phyloP scores from a whole-genome alignment of 2,329 filamentous ascomycete genomes.

The Dactylellina cionopaga region DNA sequence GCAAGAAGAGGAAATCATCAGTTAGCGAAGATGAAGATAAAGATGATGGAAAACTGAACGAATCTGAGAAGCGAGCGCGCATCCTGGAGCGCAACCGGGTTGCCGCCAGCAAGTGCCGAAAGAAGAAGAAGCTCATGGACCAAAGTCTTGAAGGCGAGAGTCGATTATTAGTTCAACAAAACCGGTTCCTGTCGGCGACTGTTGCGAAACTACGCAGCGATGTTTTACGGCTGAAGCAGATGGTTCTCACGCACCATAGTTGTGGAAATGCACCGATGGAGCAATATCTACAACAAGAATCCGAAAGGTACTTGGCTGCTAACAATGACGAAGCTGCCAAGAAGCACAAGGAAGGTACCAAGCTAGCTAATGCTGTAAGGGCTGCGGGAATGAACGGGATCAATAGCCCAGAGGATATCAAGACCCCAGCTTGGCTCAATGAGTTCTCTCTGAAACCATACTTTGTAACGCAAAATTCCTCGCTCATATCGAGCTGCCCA shows the following conservation, averaged over 20 bases:
- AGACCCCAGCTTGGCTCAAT: constrained; percentile 39
- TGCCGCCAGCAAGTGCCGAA: constrained; percentile 77
- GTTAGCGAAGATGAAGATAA: constrained; percentile 24
- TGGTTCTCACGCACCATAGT: constrained; percentile 58
- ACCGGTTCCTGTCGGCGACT: constrained; percentile 55
- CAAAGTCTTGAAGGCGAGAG: constrained; percentile 63
- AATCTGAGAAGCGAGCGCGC: constrained; percentile 65
- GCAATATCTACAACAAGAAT: constrained; percentile 56
- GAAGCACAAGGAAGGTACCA: constrained; percentile 27
- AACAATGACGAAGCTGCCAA: constrained; percentile 35
- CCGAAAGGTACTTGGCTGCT: constrained; percentile 52
- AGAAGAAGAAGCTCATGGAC: constrained; percentile 70
- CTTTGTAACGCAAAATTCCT: constrained; percentile 41
- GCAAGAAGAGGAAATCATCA: constrained; percentile 47
- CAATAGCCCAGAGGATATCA: constrained; percentile 29
- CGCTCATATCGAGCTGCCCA: constrained; percentile 45
- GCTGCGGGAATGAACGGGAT: constrained; percentile 26
- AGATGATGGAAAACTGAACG: constrained; percentile 57
- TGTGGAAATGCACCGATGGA: constrained; percentile 57
- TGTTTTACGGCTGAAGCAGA: constrained; percentile 57
- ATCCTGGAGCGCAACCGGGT: constrained; percentile 77
- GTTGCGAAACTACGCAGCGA: constrained; percentile 57
- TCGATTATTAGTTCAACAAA: constrained; percentile 55
- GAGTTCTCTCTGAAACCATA: constrained; percentile 45
- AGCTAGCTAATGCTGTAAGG: constrained; percentile 15